Base-by-base conservation (phyloP, 805 yeast species). In the Yamadazyma tumulicola region DNA sequence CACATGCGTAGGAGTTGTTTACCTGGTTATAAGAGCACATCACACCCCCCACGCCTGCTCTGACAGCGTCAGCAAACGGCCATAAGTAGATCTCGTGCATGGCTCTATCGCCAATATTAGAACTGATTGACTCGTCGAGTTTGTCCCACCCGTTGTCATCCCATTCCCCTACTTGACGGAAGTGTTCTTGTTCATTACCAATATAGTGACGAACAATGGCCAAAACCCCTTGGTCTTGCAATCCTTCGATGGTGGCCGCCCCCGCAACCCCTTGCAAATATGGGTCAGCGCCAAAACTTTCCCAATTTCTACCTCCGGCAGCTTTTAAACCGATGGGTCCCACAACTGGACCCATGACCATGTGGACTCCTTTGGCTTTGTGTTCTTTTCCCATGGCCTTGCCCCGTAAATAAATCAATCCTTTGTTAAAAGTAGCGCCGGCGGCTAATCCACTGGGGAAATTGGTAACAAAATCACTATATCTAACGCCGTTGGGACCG, bases 231-330 rank as follows among this genome's bases (percentile, higher is more conserved):
- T 74, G 75, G 26, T 65, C 67, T 53, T 79, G 84, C 9, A 75
- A 59, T 2, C 82, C 84, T 32, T 62, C 64, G 12, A 77, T 65
- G 4, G 78, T 72, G 11, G 69, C 65, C 7, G 69, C 72, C 10
- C 77, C 79, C 6, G 67, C 69, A 18, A 68, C 58, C 15, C 84
- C 84, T 44, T 74, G 75, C 31, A 78, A 56, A 38, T 75, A 77
- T 2, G 84, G 81, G 49, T 78, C 84, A 4, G 77, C 59, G 6
- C 80, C 78, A 53, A 76, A 77, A 24, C 77, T 69, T 55, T 78
- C 83, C 81, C 82, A 77, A 53, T 72, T 74, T 44, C 83, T 61
- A 5, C 85, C 84, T 15, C 80, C 84, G 26, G 71, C 72, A 4
- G 81, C 83, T 46, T 77, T 72, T 22, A 66, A 59, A 0, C 84